These are phyloP conservation scores for Mucor ambiguus DNA, from an alignment of 371 early-diverging fungal species.

Conservation along the genomic window DNA sequence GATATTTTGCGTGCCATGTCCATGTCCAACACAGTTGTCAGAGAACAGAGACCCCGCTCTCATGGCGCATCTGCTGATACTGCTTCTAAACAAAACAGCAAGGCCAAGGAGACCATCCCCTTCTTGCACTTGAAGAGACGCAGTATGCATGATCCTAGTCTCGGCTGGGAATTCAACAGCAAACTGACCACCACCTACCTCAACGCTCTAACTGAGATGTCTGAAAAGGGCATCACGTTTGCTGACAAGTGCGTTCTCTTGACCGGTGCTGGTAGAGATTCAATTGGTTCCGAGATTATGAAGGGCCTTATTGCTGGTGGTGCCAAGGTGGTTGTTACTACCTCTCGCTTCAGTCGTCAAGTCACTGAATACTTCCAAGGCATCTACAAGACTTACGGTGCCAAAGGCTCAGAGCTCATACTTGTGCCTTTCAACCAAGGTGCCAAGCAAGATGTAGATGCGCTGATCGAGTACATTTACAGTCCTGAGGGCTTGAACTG, in stretches of 20 bases:
- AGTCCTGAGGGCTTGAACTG: constrained; percentile 84
- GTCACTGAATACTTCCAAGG: constrained; percentile 87
- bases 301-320: constrained; percentile 90
- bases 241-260: constrained; percentile 82
- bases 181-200: constrained; percentile 75
- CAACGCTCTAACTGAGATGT: constrained; percentile 72
- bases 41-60: constrained; percentile 52
- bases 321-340: constrained; percentile 91
- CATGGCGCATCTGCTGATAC: constrained; percentile 53
- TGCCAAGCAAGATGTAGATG: constrained; percentile 83
- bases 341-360: constrained; percentile 86
- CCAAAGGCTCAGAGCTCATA: constrained; percentile 84
- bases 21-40: constrained; percentile 71
- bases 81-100: constrained; percentile 35
- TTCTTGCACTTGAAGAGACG: constrained; percentile 78
- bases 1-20: constrained; percentile 77
- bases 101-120: constrained; percentile 72
- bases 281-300: constrained; percentile 91
- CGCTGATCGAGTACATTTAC: constrained; percentile 89
- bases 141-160: constrained; percentile 53
- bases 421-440: constrained; percentile 97
- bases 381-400: constrained; percentile 86
- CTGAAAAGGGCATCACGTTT: constrained; percentile 81
- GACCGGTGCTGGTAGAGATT: constrained; percentile 92
- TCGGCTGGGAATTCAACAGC: constrained; percentile 76